Evolutionary conservation across 176 grass and related monocot genomes (phyloP), one percentile per base, ranked within the genome.

Genomic region (Musa schizocarpa): DNA sequence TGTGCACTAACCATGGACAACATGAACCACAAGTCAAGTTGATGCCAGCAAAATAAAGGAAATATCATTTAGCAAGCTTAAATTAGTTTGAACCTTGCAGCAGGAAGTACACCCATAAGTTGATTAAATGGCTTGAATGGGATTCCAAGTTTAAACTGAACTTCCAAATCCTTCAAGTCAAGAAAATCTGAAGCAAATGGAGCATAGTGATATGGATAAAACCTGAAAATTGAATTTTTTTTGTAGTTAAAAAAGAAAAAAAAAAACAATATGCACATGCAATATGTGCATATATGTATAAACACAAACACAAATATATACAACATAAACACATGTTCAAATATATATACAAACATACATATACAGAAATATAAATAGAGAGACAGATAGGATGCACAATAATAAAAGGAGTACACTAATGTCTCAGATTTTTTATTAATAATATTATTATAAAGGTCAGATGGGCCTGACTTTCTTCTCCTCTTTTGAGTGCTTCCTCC

Each of bases 101-200:
- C 75, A 61, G 85, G 85, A 22, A 87, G 74, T 69, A 87, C 85
- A 54, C 70, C 80, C 85, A 82, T 79, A 67, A 87, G 76, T 52
- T 87, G 85, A 70, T 87, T 76, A 75, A 87, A 87, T 78, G 85
- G 85, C 71, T 82, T 87, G 76, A 87, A 87, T 22, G 85, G 85
- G 54, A 70, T 43, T 1, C 85, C 85, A 72, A 87, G 53, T 49
- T 69, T 65, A 8, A 87, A 87, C 11, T 20, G 65, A 69, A 87
- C 79, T 61, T 87, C 71, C 26, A 82, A 79, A 48, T 67, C 51
- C 54, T 79, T 79, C 53, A 87, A 68, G 73, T 76, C 48, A 69
- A 71, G 13, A 75, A 87, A 82, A 76, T 87, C 85, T 50, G 85
- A 87, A 63, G 85, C 76, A 76, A 87, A 87, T 59, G 85, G 85